Base-by-base conservation (phyloP, 805 yeast species). In the Candida tibetensis region DNA sequence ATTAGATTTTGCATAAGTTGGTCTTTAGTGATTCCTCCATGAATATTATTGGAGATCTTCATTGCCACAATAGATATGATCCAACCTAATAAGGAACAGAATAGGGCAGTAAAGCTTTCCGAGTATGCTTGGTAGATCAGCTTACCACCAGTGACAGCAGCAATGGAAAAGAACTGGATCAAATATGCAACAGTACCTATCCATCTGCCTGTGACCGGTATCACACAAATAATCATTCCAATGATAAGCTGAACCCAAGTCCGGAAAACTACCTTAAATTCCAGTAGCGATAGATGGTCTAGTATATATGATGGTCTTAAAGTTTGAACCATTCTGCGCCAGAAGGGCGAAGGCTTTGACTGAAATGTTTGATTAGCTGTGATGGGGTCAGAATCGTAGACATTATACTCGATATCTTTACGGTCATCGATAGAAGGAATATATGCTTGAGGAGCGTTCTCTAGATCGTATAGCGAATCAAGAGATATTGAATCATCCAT, bases 171-270 rank as follows among this genome's bases (percentile, higher is more conserved):
- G 10, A 62, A 50, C 29, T 52, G 62, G 23, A 58, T 36, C 29
- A 63, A 44, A 39, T 52, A 63, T 2, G 59, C 45, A 3, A 61
- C 64, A 15, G 34, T 36, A 4, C 67, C 67, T 0, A 62, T 13
- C 67, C 67, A 64, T 16, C 28, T 31, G 30, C 52, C 47, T 1
- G 57, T 45, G 2, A 39, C 30, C 2, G 59, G 64, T 3, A 58
- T 49, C 4, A 59, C 46, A 7, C 49, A 39, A 13, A 62, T 28
- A 6, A 64, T 40, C 4, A 57, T 53, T 3, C 56, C 47, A 14
- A 39, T 34, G 62, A 64, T 62, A 2, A 57, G 44, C 34, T 56
- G 62, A 12, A 53, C 29, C 55, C 59, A 62, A 2, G 64, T 55
- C 15, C 59, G 46, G 6, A 52, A 25, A 2, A 45, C 52, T 1